phyloP scores from a whole-genome alignment of 176 grass and related monocot species.

The Eragrostis nindensis region DNA sequence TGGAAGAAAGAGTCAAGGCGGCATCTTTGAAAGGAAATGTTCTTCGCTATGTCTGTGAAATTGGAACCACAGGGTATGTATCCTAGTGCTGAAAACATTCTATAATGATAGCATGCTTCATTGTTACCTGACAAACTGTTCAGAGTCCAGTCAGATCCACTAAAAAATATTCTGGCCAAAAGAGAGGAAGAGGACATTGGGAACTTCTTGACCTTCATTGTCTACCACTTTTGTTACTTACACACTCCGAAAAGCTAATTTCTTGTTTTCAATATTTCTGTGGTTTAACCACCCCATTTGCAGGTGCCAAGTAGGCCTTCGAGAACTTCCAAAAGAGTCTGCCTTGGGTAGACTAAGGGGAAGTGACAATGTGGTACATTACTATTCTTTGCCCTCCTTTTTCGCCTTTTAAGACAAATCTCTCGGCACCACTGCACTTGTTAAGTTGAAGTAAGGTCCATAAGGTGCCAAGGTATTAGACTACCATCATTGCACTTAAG shows the following conservation, averaged over 20 bases:
- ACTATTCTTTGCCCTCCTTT: neutral
- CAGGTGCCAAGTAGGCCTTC: constrained; percentile 85
- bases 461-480: too few relatives aligned
- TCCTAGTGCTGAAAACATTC: neutral
- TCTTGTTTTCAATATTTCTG: neutral
- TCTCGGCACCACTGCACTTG: too few relatives aligned
- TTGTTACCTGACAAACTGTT: too few relatives aligned
- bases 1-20: constrained; percentile 68
- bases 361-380: constrained; percentile 94
- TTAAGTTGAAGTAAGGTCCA: too few relatives aligned
- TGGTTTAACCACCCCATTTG: constrained; percentile 23
- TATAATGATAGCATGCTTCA: too few relatives aligned
- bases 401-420: too few relatives aligned
- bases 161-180: too few relatives aligned
- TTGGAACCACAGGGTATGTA: constrained; percentile 60
- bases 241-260: neutral
- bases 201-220: too few relatives aligned
- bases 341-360: constrained; percentile 85
- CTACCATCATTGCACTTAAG: too few relatives aligned
- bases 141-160: too few relatives aligned
- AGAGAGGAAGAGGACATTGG: too few relatives aligned
- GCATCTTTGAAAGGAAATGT: constrained; percentile 85
- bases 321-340: constrained; percentile 89
- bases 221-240: too few relatives aligned
- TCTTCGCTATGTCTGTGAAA: constrained; percentile 82